Evolutionary conservation across 345 rosid species (phyloP).

Genomic region (Pugionium cornutum): DNA sequence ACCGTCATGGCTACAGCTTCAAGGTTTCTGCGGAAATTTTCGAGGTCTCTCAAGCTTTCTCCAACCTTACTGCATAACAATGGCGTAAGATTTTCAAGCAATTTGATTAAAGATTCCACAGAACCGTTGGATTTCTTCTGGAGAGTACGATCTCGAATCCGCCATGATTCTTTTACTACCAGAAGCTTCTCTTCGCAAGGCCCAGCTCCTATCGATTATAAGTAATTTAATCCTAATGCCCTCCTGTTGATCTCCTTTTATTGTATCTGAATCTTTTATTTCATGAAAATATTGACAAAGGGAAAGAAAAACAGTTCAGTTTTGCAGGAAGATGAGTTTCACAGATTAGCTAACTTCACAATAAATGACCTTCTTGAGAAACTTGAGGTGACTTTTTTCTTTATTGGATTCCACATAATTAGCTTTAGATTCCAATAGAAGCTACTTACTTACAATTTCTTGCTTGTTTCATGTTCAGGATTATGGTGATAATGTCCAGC

Average conservation of each 20-base stretch:
- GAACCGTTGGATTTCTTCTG: neutral
- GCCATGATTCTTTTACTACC: constrained; percentile 20
- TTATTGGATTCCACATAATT: neutral
- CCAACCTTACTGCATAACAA: constrained; percentile 8
- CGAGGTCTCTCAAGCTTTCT: constrained; percentile 40
- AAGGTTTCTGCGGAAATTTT: constrained; percentile 46
- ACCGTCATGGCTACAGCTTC: constrained; percentile 54
- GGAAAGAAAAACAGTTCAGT: constrained; percentile 58
- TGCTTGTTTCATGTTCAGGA: constrained; percentile 52
- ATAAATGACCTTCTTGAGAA: constrained; percentile 78
- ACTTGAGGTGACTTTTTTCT: constrained; percentile 55
- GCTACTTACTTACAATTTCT: constrained; percentile 15
- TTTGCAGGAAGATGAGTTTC: constrained; percentile 88
- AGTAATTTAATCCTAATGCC: constrained; percentile 8
- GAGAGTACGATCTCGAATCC: constrained; percentile 18
- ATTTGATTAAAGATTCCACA: constrained; percentile 22
- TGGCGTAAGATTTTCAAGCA: constrained; percentile 9
- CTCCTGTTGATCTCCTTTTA: neutral
- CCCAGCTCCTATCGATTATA: constrained; percentile 34
- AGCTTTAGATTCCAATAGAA: constrained; percentile 16
- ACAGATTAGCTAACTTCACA: constrained; percentile 67
- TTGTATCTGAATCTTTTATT: neutral
- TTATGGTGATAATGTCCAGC: constrained; percentile 70
- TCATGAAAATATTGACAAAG: constrained; percentile 25
- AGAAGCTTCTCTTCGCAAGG: constrained; percentile 59